Base-by-base conservation (phyloP, 129 eudicot species). In the Deinandra increscens region DNA sequence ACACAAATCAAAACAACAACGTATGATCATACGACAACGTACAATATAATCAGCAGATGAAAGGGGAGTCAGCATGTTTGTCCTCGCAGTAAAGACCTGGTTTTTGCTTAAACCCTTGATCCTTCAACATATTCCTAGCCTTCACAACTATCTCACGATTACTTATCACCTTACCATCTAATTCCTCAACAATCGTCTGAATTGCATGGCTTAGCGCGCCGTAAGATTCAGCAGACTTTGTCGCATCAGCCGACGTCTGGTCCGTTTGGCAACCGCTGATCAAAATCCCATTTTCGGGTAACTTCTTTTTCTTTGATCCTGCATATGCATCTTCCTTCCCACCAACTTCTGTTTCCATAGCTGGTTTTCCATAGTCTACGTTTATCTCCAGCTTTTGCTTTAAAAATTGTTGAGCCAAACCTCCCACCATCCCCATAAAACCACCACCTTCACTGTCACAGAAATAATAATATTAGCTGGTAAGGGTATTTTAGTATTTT, bases 241-340 rank as follows among this genome's bases (percentile, higher is more conserved):
- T 85, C 6, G 96, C 96, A 77, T 91, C 97, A 2, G 96, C 97
- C 7, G 91, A 91, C 2, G 94, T 91, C 74, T 91, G 91, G 54
- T 91, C 80, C 0, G 94, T 91, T 39, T 91, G 97, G 69, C 97
- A 91, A 56, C 97, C 97, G 54, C 97, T 91, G 18, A 91, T 81
- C 64, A 91, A 85, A 70, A 91, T 88, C 37, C 96, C 94, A 18
- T 82, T 74, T 12, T 81, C 86, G 0, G 90, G 81, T 9, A 80
- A 58, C 43, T 58, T 69, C 44, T 71, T 73, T n/a, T 48, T 73
- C 60, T 60, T 80, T 6, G 79, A 71, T 51, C 90, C 90, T 0
- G 90, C 90, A 70, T 85, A 85, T 6, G 72, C 87, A 44, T 85
- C 90, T 60, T 82, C 71, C 64, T 77, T 82, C 36, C 79, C 79